These are phyloP conservation scores for Millerago galiae DNA, from an alignment of 805 yeast species.

Conservation along the genomic window DNA sequence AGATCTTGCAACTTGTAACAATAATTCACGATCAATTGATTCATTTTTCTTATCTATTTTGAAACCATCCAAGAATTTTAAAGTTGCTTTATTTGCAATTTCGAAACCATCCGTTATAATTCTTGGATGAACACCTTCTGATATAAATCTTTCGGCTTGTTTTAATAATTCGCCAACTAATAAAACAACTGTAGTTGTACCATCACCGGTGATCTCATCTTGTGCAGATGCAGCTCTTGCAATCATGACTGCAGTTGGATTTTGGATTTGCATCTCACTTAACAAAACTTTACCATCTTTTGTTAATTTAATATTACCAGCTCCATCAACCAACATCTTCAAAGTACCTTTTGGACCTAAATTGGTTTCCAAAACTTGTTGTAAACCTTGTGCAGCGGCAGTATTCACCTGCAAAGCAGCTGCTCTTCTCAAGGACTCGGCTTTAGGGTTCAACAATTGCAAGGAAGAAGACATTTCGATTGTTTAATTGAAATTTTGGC, in stretches of 20 bases:
- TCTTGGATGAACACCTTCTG: conserved; percentile 95
- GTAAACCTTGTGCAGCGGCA: conserved; percentile 94
- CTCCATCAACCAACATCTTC: conserved; percentile 94
- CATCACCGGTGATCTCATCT: conserved; percentile 99
- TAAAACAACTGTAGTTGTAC: conserved; percentile 92
- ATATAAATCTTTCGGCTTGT: conserved; percentile 87
- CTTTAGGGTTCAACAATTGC: conserved; percentile 93
- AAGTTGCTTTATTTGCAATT: conserved; percentile 69
- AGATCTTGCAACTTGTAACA: conserved; percentile 86
- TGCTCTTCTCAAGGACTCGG: conserved; percentile 91
- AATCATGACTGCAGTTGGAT: conserved; percentile 84
- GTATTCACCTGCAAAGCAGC: conserved; percentile 95
- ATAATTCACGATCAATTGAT: conserved; percentile 71
- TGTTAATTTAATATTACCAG: conserved; percentile 91
- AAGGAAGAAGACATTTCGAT: conserved; percentile 50
- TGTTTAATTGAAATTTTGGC: neutral
- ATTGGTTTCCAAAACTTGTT: conserved; percentile 84
- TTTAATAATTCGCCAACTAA: conserved; percentile 90
- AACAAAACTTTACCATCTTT: conserved; percentile 94
- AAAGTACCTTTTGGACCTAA: conserved; percentile 96
- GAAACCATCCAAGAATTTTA: conserved; percentile 63
- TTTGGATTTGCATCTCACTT: conserved; percentile 94
- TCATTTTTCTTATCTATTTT: conserved; percentile 34
- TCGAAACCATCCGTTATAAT: conserved; percentile 94
- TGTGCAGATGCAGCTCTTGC: conserved; percentile 98